Percentiles rank a stretch among this genome's conserved stretches.
phyloP scores from a whole-genome alignment of 2,329 filamentous ascomycete species.

The Penicillium sp. region DNA sequence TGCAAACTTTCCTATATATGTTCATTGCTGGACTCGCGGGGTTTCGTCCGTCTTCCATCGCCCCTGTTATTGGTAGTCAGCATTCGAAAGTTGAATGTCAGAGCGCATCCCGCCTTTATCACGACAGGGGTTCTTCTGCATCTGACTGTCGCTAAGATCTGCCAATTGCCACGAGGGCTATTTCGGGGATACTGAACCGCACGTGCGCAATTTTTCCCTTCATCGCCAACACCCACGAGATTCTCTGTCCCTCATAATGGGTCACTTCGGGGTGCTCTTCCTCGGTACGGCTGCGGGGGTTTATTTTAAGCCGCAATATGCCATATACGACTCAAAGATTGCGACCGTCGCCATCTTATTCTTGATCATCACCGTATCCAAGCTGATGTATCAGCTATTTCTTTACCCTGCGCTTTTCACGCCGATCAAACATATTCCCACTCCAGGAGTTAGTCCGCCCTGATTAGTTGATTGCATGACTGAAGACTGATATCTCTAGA shows the following conservation, averaged over 20 bases:
- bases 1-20: not conserved
- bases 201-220: not conserved
- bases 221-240: not conserved
- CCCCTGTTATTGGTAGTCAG: too few species aligned
- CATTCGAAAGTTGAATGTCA: not conserved
- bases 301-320: conserved; percentile 28
- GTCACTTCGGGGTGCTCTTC: conserved; percentile 16
- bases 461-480: not conserved
- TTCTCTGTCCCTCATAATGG: conserved; percentile 6
- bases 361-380: conserved; percentile 20
- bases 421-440: conserved; percentile 58
- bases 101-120: not conserved
- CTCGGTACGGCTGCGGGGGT: conserved; percentile 17
- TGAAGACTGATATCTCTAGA: conserved; percentile 22
- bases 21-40: too few species aligned
- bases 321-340: conserved; percentile 28
- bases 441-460: conserved; percentile 45
- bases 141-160: not conserved
- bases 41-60: too few species aligned
- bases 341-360: conserved; percentile 25
- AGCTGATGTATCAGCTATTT: conserved; percentile 39
- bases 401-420: conserved; percentile 60
- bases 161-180: not conserved
- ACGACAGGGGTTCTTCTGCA: not conserved
- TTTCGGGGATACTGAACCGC: not conserved